Conservation (phyloP, 1,284 basidiomycete species). For the Leccinum griseonigrum region DNA sequence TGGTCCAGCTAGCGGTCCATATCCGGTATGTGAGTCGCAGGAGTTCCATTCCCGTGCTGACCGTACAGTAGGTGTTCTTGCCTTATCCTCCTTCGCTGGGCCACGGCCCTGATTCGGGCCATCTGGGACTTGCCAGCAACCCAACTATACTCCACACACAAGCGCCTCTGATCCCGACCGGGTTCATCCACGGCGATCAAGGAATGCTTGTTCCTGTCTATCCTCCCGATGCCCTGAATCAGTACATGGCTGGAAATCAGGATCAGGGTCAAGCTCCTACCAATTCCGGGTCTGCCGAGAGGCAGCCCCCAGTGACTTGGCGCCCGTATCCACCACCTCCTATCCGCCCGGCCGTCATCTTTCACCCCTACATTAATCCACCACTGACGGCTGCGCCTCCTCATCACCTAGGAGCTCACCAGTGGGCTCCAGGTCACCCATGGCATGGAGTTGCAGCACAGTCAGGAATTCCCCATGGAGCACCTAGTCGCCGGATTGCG, state of each 20-base stretch:
- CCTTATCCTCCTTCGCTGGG: slow-evolving; percentile 42
- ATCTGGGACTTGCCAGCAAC: slow-evolving; percentile 20
- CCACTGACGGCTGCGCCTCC: slow-evolving; percentile 18
- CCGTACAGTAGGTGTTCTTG: slow-evolving; percentile 38
- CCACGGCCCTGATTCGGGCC: slow-evolving; percentile 22
- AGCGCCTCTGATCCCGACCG: slow-evolving; percentile 61
- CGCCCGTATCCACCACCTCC: slow-evolving; percentile 28
- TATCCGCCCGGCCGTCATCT: slow-evolving; percentile 28
- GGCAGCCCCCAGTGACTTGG: slow-evolving; percentile 26
- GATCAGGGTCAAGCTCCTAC: slow-evolving; percentile 20
- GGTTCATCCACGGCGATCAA: slow-evolving; percentile 71
- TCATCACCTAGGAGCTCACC: slow-evolving; percentile 22
- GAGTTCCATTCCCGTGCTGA: slow-evolving; percentile 8
- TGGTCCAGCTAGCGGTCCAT: slow-evolving; percentile 38
- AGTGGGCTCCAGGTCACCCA: slow-evolving; percentile 27
- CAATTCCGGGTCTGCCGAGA: slow-evolving; percentile 22
- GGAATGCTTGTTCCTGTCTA: slow-evolving; percentile 70
- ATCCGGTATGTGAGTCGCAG: slow-evolving; percentile 39
- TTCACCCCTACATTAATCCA: slow-evolving; percentile 31
- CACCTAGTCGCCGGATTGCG: slow-evolving; percentile 16
- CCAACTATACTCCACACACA: slow-evolving; percentile 37
- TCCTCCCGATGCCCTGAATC: slow-evolving; percentile 61
- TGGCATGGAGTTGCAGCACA: slow-evolving; percentile 24
- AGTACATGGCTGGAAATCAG: slow-evolving; percentile 45
- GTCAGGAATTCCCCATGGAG: slow-evolving; percentile 12